phyloP scores from a whole-genome alignment of 2,329 filamentous ascomycete genomes.

The Cladophialophora bantiana region DNA sequence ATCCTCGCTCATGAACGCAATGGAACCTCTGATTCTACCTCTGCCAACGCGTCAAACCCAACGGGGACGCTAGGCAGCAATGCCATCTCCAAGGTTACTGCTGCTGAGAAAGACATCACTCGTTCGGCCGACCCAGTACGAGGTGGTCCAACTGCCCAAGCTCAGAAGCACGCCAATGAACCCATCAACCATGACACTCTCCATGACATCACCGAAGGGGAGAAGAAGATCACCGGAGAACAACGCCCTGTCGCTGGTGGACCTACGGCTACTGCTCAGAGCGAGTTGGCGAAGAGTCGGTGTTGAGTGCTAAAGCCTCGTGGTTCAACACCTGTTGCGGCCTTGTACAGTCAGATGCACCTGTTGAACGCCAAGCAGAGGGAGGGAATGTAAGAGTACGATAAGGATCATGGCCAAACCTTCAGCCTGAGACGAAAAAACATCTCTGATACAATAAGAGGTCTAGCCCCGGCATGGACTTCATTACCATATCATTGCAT shows the following conservation, averaged over 20 bases:
- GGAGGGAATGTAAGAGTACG: background rate
- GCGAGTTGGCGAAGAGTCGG: conserved; percentile 30
- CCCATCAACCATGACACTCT: conserved; percentile 47
- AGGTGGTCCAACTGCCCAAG: conserved; percentile 52
- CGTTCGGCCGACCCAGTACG: conserved; percentile 46
- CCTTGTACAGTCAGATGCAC: background rate
- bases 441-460: background rate
- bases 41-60: background rate
- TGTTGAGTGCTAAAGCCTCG: conserved; percentile 2
- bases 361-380: background rate
- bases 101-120: conserved; percentile 50
- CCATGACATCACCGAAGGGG: conserved; percentile 52
- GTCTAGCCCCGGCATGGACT: background rate
- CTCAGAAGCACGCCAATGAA: conserved; percentile 49
- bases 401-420: background rate
- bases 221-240: conserved; percentile 51
- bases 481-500: background rate
- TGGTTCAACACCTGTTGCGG: background rate
- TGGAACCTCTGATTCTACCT: background rate
- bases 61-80: conserved; percentile 30
- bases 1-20: conserved; percentile 17
- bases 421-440: background rate
- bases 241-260: conserved; percentile 45
- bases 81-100: conserved; percentile 52
- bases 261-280: conserved; percentile 51